Evolutionary conservation across 1,284 basidiomycete genomes (phyloP).

Genomic region (Abortiporus biennis): DNA sequence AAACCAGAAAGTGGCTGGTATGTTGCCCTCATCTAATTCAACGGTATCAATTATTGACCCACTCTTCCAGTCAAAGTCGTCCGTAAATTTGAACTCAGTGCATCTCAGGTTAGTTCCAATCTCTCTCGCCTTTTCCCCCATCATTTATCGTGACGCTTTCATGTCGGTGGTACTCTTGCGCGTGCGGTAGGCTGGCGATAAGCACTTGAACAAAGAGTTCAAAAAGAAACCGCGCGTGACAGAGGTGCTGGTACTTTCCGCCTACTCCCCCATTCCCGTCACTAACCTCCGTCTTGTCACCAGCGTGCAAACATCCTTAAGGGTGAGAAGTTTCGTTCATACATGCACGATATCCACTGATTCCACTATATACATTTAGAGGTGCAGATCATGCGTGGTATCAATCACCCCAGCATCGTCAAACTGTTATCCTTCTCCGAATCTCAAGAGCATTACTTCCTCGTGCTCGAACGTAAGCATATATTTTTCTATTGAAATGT

Average conservation of each 20-base stretch:
- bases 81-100: slow-evolving; percentile 93
- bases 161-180: slow-evolving; percentile 12
- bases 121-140: slow-evolving; percentile 26
- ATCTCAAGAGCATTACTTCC: slow-evolving; percentile 90
- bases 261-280: slow-evolving; percentile 13
- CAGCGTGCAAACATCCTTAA: slow-evolving; percentile 98
- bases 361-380: slow-evolving; percentile 42
- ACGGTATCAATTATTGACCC: slow-evolving; percentile 6
- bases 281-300: slow-evolving; percentile 20
- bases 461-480: slow-evolving; percentile 88
- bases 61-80: slow-evolving; percentile 84
- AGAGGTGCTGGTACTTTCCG: slow-evolving; percentile 61
- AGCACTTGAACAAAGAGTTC: slow-evolving; percentile 87
- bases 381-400: slow-evolving; percentile 99
- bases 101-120: slow-evolving; percentile 80
- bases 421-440: slow-evolving; percentile 89
- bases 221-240: slow-evolving; percentile 95
- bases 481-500: neutral
- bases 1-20: slow-evolving; percentile 84
- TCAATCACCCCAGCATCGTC: slow-evolving; percentile 86
- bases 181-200: slow-evolving; percentile 72
- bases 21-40: slow-evolving; percentile 16
- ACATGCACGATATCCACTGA: slow-evolving; percentile 1
- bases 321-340: slow-evolving; percentile 37
- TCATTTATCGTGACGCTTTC: slow-evolving; percentile 15